Percentiles rank a stretch among this genome's conserved stretches.
Conservation (phyloP, 2,329 filamentous ascomycete genomes). For the Metarhizium sp. region DNA sequence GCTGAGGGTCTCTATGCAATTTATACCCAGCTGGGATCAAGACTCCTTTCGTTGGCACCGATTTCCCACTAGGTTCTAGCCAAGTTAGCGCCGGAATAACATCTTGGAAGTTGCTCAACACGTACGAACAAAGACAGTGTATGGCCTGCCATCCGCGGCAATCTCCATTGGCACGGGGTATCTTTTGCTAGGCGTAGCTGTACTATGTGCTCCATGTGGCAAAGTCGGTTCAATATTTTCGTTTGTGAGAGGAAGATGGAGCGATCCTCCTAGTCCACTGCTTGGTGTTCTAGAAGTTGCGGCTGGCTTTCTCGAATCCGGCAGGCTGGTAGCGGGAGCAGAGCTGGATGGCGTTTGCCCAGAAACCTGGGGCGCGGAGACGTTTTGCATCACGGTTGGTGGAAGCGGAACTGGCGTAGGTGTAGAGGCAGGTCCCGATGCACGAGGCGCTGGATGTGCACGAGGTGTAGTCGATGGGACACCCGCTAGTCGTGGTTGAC, state of each 20-base stretch:
- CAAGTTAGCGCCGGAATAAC: not conserved
- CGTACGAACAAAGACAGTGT: not conserved
- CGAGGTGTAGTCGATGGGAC: not conserved
- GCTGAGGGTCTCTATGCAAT: conserved; percentile 11
- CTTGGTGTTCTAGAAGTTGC: not conserved
- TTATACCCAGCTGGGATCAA: conserved; percentile 24
- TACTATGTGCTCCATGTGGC: not conserved
- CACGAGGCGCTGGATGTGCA: not conserved
- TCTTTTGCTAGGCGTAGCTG: not conserved
- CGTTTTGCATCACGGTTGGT: not conserved
- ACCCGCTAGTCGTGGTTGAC: not conserved
- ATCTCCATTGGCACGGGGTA: not conserved
- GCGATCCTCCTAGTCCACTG: not conserved
- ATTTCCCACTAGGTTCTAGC: not conserved
- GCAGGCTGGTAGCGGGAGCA: not conserved
- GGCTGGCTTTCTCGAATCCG: not conserved
- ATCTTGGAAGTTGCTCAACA: not conserved
- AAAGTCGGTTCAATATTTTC: not conserved
- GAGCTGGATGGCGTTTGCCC: not conserved
- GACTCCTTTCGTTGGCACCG: conserved; percentile 13
- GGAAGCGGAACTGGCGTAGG: conserved; percentile 1
- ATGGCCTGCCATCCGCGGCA: conserved; percentile 2
- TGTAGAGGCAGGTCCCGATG: not conserved
- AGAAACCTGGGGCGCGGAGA: not conserved
- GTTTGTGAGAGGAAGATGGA: not conserved